Evolutionary conservation across 352 stramenopile species (phyloP).

Genomic region (Halophytophthora batemanensis): DNA sequence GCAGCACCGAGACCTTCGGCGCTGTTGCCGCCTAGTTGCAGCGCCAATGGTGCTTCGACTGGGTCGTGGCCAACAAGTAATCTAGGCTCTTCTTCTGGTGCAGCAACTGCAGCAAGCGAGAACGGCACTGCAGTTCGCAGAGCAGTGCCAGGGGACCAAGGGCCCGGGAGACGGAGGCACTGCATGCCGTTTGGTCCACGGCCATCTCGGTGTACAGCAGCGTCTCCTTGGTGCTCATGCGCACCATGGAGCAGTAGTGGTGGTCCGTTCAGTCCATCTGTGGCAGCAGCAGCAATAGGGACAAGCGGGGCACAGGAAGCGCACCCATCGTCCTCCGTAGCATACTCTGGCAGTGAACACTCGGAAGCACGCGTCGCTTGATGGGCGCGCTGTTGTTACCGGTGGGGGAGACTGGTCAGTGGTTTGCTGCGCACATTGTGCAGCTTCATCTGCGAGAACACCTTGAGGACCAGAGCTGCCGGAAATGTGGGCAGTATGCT

Average conservation of each 20-base stretch:
- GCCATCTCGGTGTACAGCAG: conserved; percentile 99
- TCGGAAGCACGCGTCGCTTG: too few species aligned
- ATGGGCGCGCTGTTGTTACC: too few species aligned
- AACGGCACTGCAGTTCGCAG: neutral
- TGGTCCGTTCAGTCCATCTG: conserved; percentile 98
- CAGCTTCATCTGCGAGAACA: too few species aligned
- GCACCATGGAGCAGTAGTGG: conserved; percentile 93
- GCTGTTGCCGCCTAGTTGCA: conserved; percentile 95
- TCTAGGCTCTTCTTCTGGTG: conserved; percentile 85
- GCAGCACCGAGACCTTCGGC: conserved; percentile 71
- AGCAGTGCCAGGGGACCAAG: neutral
- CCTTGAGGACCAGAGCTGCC: too few species aligned
- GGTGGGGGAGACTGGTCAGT: too few species aligned
- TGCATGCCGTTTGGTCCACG: conserved; percentile 93
- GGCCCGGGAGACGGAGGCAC: neutral
- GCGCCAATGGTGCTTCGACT: conserved; percentile 85
- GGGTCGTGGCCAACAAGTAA: conserved; percentile 86
- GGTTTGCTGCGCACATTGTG: too few species aligned
- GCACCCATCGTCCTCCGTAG: conserved; percentile 31
- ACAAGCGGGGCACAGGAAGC: conserved; percentile 49
- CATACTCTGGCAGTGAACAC: conserved; percentile 21
- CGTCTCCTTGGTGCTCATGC: conserved; percentile 91
- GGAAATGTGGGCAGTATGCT: too few species aligned
- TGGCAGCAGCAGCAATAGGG: conserved; percentile 31
- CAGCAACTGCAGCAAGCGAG: conserved; percentile 41